Conservation (phyloP, 805 yeast genomes). For the Yarrowia keelungensis region DNA sequence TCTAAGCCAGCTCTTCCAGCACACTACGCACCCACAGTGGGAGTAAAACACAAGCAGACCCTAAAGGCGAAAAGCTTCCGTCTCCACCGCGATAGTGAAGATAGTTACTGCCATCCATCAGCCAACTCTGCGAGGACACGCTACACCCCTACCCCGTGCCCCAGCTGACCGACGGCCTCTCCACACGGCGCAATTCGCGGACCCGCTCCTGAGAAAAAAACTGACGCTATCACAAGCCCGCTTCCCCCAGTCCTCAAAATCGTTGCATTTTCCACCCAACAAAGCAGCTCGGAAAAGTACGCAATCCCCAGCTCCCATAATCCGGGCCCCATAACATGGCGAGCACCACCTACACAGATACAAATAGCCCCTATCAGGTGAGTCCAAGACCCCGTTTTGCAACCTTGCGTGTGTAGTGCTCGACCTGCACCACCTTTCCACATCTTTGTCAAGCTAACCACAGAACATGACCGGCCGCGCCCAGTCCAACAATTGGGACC, state of each 20-base stretch:
- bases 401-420: too few species aligned
- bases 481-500: slow-evolving; percentile 37
- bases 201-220: background rate
- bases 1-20: slow-evolving; percentile 9
- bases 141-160: background rate
- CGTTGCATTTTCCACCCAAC: slow-evolving; percentile 1
- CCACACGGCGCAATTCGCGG: slow-evolving; percentile 24
- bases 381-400: background rate
- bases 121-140: background rate
- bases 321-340: slow-evolving; percentile 38
- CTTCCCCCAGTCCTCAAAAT: too few species aligned
- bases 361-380: slow-evolving; percentile 30
- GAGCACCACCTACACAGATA: slow-evolving; percentile 34
- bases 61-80: slow-evolving; percentile 38
- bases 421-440: background rate
- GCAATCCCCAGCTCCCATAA: slow-evolving; percentile 30
- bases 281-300: slow-evolving; percentile 18
- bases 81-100: slow-evolving; percentile 38
- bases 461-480: slow-evolving; percentile 38
- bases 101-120: slow-evolving; percentile 11
- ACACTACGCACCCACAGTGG: slow-evolving; percentile 4
- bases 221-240: too few species aligned
- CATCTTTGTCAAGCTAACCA: background rate
- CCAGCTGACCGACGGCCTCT: background rate
- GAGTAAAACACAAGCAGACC: slow-evolving; percentile 15